Evolutionary conservation across 2,329 filamentous ascomycete species (phyloP).

Genomic region (Colletotrichum neosansevieriae): DNA sequence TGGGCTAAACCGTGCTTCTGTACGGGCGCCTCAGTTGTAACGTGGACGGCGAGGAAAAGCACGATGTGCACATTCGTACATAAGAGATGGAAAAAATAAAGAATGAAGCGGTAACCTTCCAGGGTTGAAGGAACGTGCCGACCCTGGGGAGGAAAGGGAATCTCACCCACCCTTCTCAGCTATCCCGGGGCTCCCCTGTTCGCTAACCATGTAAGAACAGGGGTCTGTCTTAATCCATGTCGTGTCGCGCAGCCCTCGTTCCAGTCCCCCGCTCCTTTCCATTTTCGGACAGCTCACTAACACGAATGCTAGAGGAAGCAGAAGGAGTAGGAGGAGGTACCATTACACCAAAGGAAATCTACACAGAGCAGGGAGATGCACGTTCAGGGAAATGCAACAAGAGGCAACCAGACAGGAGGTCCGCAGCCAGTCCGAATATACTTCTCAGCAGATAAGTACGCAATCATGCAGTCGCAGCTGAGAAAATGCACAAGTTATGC

Average conservation of each 20-base stretch:
- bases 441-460: background rate
- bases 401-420: too few species aligned
- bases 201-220: background rate
- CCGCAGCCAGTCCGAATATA: too few species aligned
- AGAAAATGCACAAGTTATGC: background rate
- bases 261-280: background rate
- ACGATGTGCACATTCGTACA: background rate
- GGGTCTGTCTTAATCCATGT: slow-evolving; percentile 11
- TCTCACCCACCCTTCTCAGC: background rate
- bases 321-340: background rate
- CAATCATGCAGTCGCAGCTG: slow-evolving; percentile 6
- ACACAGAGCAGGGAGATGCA: too few species aligned
- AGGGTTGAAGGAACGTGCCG: too few species aligned
- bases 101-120: background rate
- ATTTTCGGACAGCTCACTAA: background rate
- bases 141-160: slow-evolving; percentile 16
- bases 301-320: background rate
- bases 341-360: too few species aligned
- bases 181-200: background rate
- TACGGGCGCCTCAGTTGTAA: slow-evolving; percentile 2
- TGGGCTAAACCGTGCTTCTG: background rate
- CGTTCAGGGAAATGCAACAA: too few species aligned
- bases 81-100: slow-evolving; percentile 5
- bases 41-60: slow-evolving; percentile 9
- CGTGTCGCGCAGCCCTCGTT: slow-evolving; percentile 18